A percentile compares a stretch with the other conserved stretches of the same genome.
Evolutionary conservation across 805 yeast genomes (phyloP).

Genomic region (Helenozyma baotianmanensis): DNA sequence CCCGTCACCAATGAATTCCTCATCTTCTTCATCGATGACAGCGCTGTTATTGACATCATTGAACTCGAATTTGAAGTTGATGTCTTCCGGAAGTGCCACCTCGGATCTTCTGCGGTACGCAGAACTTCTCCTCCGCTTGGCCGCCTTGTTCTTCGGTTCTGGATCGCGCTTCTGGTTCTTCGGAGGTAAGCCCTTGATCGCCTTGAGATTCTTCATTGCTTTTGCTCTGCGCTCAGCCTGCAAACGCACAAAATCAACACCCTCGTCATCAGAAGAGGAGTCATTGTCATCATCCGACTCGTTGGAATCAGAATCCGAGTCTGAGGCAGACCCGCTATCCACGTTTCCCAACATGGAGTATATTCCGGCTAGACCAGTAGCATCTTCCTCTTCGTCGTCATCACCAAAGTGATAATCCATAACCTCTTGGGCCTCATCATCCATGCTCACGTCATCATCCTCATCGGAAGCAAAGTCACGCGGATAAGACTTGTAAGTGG

Average conservation of each 20-base stretch:
- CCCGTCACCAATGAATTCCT: constrained; percentile 23
- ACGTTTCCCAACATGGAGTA: constrained; percentile 20
- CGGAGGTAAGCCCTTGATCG: constrained; percentile 4
- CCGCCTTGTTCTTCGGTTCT: constrained; percentile 6
- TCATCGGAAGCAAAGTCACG: constrained; percentile 4
- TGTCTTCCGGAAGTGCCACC: constrained; percentile 40
- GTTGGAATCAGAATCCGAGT: constrained; percentile 29
- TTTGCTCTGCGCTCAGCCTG: constrained; percentile 65
- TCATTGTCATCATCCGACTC: constrained; percentile 25
- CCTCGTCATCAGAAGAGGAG: constrained; percentile 52
- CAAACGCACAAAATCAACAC: constrained; percentile 66
- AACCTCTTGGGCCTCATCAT: constrained; percentile 1
- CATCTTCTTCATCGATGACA: constrained; percentile 14
- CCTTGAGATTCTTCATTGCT: constrained; percentile 27
- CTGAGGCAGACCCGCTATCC: constrained; percentile 16
- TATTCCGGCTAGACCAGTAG: constrained; percentile 18
- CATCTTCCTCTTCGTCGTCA: constrained; percentile 8
- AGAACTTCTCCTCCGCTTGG: constrained; percentile 9
- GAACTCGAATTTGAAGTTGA: constrained; percentile 39
- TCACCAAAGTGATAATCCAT: constrained; percentile 1
- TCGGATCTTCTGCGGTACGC: constrained; percentile 28
- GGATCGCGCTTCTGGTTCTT: constrained; percentile 5
- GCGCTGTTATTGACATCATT: constrained; percentile 23
- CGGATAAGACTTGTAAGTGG: constrained; percentile 2
- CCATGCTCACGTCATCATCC: constrained; percentile 2